Base-by-base conservation (phyloP, 2,329 filamentous ascomycete species). In the Exophiala calicioides region DNA sequence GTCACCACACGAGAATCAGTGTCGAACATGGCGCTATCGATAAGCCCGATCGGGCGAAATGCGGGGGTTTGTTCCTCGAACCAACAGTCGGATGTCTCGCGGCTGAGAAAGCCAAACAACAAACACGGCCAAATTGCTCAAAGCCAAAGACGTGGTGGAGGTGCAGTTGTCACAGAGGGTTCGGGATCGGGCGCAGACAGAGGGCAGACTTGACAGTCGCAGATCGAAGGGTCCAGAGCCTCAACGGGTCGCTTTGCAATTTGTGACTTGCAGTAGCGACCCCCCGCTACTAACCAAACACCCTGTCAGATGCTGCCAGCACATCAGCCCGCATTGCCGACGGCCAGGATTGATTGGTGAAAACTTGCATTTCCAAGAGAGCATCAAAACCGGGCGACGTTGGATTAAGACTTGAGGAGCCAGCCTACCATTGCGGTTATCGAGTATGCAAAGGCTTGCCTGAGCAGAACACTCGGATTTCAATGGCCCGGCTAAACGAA, bases 251-350 rank as follows among this genome's bases (percentile, higher is more conserved):
- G 15, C 18, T 23, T 24, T 39, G 36, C 16, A 41, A 47, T 34
- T 34, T 35, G 39, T 35, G 36, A 38, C 44, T 37, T 44, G 44
- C 48, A 52, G 44, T 44, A 45, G 44, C 34, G 27, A 47, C 31
- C 36, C 31, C 47, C 45, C 38, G 39, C 47, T 27, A 30, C 31
- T 42, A 20, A 26, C 35, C 31, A 39, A 24, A 29, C 48, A 33
- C 32, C 50, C 48, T 52, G 52, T 55, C 52, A 55, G 47, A 45
- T 46, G 38, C 26, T 50, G 52, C 52, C 52, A 55, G 29, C 52
- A 47, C 52, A 55, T 49, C 48, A 47, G 52, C 44, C 29, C 44
- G 33, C 35, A 27, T 47, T 46, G 34, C 52, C 41, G 48, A 48
- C 31, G 32, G 19, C 8, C 35, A 13, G 41, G 36, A 18, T 34